Conservation (phyloP, 1,284 basidiomycete genomes). For the Trichosporon coremiiforme region DNA sequence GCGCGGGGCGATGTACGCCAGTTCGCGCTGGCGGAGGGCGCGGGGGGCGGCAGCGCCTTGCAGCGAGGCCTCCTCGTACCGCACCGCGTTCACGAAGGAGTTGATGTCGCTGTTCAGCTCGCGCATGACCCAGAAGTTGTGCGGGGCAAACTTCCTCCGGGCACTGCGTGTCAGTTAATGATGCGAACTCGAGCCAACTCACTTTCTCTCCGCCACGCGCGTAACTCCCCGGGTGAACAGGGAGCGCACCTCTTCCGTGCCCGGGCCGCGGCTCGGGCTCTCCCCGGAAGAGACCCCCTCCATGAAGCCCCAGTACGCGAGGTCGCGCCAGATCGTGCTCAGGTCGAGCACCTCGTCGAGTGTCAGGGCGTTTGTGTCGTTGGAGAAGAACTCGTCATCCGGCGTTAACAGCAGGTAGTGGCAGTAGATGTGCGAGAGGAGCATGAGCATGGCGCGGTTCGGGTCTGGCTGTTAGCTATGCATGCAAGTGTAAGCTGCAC, state of each 20-base stretch:
- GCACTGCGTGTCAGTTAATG: slow-evolving; percentile 62
- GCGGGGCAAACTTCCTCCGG: slow-evolving; percentile 73
- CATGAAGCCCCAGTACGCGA: slow-evolving; percentile 55
- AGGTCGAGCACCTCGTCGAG: slow-evolving; percentile 74
- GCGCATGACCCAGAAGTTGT: slow-evolving; percentile 82
- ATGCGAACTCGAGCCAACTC: slow-evolving; percentile 46
- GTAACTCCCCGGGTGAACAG: slow-evolving; percentile 74
- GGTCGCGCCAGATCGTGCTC: slow-evolving; percentile 52
- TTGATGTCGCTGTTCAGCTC: slow-evolving; percentile 67
- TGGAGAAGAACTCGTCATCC: slow-evolving; percentile 89
- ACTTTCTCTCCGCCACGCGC: slow-evolving; percentile 84
- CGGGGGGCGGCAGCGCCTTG: slow-evolving; percentile 31
- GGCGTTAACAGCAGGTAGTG: slow-evolving; percentile 87
- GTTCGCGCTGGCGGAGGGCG: slow-evolving; percentile 61
- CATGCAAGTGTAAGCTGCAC: slow-evolving; percentile 27
- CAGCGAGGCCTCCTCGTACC: slow-evolving; percentile 63
- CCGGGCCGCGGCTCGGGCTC: slow-evolving; percentile 59
- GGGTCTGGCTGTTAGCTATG: slow-evolving; percentile 38
- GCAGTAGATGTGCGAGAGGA: slow-evolving; percentile 80
- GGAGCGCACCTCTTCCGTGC: slow-evolving; percentile 66
- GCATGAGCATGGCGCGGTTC: slow-evolving; percentile 69
- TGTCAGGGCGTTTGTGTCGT: slow-evolving; percentile 67
- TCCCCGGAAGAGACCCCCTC: slow-evolving; percentile 63
- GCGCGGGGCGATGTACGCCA: slow-evolving; percentile 76
- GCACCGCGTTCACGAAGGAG: slow-evolving; percentile 87